Percentiles rank a stretch among this genome's conserved stretches.
Evolutionary conservation across 805 yeast species (phyloP).

Genomic region (Metschnikowia cubensis): DNA sequence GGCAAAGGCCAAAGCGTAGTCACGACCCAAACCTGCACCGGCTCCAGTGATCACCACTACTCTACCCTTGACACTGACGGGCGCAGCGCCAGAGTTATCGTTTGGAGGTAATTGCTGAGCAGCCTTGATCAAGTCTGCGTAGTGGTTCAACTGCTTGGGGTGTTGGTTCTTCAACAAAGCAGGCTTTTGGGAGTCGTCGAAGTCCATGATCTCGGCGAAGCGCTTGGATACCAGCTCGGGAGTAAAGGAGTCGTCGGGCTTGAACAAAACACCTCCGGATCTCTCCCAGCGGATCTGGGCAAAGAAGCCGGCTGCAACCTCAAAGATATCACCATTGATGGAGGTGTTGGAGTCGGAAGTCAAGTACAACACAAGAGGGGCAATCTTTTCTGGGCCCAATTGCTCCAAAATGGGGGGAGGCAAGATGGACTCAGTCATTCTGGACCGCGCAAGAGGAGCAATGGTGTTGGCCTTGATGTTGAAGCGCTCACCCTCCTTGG

Average conservation of each 20-base stretch:
- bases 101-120: constrained; percentile 50
- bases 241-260: constrained; percentile 71
- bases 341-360: constrained; percentile 54
- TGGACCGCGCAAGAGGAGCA: constrained; percentile 92
- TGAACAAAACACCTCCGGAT: constrained; percentile 79
- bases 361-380: constrained; percentile 84
- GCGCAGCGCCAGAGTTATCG: constrained; percentile 37
- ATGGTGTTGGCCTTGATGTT: constrained; percentile 82
- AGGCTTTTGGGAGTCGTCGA: constrained; percentile 52
- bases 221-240: constrained; percentile 77
- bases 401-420: constrained; percentile 81
- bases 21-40: constrained; percentile 90
- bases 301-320: constrained; percentile 91
- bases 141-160: constrained; percentile 73
- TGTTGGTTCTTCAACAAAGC: constrained; percentile 50
- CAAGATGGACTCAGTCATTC: constrained; percentile 90
- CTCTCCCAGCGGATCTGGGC: constrained; percentile 95
- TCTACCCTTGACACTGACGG: constrained; percentile 66
- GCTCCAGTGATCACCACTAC: constrained; percentile 94
- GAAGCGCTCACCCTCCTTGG: constrained; percentile 86
- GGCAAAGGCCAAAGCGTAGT: constrained; percentile 82
- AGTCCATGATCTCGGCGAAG: constrained; percentile 61
- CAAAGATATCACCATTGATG: constrained; percentile 75
- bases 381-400: constrained; percentile 81
- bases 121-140: constrained; percentile 53